These are phyloP conservation scores for Fusarium anthophilum DNA, from an alignment of 2,329 filamentous ascomycete genomes.

Conservation along the genomic window DNA sequence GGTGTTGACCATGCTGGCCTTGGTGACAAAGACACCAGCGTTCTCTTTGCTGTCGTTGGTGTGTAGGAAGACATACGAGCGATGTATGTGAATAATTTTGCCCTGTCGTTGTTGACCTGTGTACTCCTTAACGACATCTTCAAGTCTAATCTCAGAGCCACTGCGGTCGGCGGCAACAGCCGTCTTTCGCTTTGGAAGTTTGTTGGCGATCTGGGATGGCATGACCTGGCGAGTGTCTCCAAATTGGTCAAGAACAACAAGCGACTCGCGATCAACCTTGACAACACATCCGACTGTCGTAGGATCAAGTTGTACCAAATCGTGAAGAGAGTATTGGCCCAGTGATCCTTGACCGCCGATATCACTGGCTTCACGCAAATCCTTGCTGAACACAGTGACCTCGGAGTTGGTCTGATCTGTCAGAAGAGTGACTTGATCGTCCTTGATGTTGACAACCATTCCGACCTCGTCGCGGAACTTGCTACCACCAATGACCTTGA, in stretches of 20 bases:
- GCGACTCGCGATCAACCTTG: conserved; percentile 92
- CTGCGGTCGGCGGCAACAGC: conserved; percentile 93
- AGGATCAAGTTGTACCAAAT: conserved; percentile 92
- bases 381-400: conserved; percentile 97
- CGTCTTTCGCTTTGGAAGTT: conserved; percentile 81
- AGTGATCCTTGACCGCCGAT: conserved; percentile 84
- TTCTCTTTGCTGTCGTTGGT: conserved; percentile 87
- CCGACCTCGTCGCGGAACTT: conserved; percentile 95
- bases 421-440: conserved; percentile 91
- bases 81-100: conserved; percentile 92
- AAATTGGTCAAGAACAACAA: conserved; percentile 91
- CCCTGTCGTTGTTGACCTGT: conserved; percentile 87
- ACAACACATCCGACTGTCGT: conserved; percentile 93
- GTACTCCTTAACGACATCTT: conserved; percentile 92
- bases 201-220: conserved; percentile 91
- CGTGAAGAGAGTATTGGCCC: conserved; percentile 91
- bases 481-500: conserved; percentile 97
- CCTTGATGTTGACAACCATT: conserved; percentile 93
- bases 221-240: conserved; percentile 83
- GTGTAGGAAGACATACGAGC: conserved; percentile 90
- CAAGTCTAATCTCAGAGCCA: conserved; percentile 89
- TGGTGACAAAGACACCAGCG: conserved; percentile 86
- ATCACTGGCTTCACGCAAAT: conserved; percentile 91
- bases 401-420: conserved; percentile 94
- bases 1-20: conserved; percentile 85